Evolutionary conservation across 2,329 filamentous ascomycete genomes (phyloP).

Genomic region (Stagonosporopsis tanaceti): DNA sequence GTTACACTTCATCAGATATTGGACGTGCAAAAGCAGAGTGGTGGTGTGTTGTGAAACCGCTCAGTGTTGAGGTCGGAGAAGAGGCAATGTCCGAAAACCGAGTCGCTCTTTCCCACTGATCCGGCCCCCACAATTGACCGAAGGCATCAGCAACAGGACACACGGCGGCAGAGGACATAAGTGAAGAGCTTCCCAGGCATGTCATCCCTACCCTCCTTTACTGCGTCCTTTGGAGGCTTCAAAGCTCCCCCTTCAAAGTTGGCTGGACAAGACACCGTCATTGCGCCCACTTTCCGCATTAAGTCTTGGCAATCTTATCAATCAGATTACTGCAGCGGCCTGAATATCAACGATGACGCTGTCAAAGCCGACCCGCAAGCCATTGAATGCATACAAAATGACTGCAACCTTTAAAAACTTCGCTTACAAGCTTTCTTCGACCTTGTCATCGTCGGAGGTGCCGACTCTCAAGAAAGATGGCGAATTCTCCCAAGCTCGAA

Average conservation of each 20-base stretch:
- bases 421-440: slow-evolving; percentile 48
- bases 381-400: slow-evolving; percentile 47
- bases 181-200: neutral
- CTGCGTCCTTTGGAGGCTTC: neutral
- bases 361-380: slow-evolving; percentile 31
- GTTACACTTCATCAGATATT: neutral
- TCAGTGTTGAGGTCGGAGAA: slow-evolving; percentile 16
- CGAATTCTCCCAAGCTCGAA: slow-evolving; percentile 58
- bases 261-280: slow-evolving; percentile 14
- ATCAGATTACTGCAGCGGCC: slow-evolving; percentile 40
- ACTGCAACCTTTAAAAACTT: slow-evolving; percentile 48
- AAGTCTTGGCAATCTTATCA: slow-evolving; percentile 43
- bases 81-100: slow-evolving; percentile 14
- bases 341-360: slow-evolving; percentile 27
- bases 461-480: slow-evolving; percentile 43
- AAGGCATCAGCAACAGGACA: slow-evolving; percentile 1
- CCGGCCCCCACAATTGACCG: slow-evolving; percentile 1
- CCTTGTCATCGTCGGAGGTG: slow-evolving; percentile 40
- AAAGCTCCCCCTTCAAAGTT: neutral
- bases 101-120: neutral
- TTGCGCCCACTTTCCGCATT: slow-evolving; percentile 39
- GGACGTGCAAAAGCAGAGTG: neutral
- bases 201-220: neutral
- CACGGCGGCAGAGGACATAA: neutral
- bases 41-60: neutral